Conservation (phyloP, 257 asterid species). For the Salvia splendens region DNA sequence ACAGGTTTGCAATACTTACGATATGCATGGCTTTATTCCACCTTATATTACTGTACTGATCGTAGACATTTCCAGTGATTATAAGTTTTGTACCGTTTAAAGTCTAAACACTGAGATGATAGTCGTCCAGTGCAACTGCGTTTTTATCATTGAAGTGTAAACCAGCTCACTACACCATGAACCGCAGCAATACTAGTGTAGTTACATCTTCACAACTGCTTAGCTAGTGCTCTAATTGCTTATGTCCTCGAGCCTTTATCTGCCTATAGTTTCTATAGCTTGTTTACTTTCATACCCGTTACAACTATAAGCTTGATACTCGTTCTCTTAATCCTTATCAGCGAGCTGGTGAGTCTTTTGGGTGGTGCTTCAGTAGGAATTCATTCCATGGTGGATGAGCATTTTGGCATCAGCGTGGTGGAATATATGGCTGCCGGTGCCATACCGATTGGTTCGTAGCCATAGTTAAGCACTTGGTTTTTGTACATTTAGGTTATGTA, state of each 20-base stretch:
- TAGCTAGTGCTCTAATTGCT: neutral
- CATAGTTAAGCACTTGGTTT: neutral
- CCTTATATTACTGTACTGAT: constrained; percentile 5
- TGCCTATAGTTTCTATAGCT: constrained; percentile 2
- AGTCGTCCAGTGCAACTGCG: too few species aligned
- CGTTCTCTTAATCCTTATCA: constrained; percentile 27
- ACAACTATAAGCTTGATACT: constrained; percentile 15
- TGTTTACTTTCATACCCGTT: neutral
- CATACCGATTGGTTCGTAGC: constrained; percentile 76
- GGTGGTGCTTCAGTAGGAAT: constrained; percentile 84
- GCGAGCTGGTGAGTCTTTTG: constrained; percentile 79
- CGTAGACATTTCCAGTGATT: neutral
- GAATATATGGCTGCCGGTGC: constrained; percentile 98
- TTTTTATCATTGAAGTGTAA: neutral
- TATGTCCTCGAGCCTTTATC: neutral
- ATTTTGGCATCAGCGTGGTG: constrained; percentile 93
- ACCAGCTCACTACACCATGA: neutral
- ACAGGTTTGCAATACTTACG: constrained; percentile 55
- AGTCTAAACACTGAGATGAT: neutral
- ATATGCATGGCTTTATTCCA: neutral
- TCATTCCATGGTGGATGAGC: constrained; percentile 96
- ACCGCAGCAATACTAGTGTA: neutral
- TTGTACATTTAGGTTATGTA: neutral
- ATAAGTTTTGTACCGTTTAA: neutral
- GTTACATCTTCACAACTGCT: neutral